These are phyloP conservation scores for Emergomyces pasteurianus DNA, from an alignment of 2,329 filamentous ascomycete species.

Conservation along the genomic window DNA sequence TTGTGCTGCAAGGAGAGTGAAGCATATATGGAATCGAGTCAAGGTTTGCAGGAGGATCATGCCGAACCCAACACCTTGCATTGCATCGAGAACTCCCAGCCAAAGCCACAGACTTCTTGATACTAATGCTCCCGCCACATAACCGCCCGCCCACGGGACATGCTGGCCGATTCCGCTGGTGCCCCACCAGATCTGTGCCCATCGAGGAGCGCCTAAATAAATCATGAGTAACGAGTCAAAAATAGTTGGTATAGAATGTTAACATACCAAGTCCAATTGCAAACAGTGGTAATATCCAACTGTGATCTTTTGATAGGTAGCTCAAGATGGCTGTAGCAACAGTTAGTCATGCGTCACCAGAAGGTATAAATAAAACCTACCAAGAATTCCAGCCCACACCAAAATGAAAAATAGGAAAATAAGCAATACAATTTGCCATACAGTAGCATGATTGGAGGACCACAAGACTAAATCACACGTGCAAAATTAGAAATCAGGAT, in stretches of 20 bases:
- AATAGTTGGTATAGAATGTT: not conserved
- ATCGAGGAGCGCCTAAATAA: slow-evolving; percentile 43
- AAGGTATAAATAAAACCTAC: slow-evolving; percentile 4
- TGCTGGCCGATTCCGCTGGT: slow-evolving; percentile 49
- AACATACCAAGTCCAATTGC: slow-evolving; percentile 46
- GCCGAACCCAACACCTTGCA: slow-evolving; percentile 55
- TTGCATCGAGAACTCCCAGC: slow-evolving; percentile 52
- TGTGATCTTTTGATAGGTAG: slow-evolving; percentile 46
- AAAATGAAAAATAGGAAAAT: slow-evolving; percentile 37
- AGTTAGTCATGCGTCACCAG: not conserved
- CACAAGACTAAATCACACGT: slow-evolving; percentile 37
- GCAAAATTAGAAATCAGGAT: not conserved
- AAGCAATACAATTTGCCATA: slow-evolving; percentile 47
- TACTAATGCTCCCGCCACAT: slow-evolving; percentile 43
- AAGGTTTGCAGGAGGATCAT: slow-evolving; percentile 56
- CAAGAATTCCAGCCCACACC: slow-evolving; percentile 40
- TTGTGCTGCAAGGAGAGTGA: slow-evolving; percentile 37
- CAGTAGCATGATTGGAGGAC: slow-evolving; percentile 42
- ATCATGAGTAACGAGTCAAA: not conserved
- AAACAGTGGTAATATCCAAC: slow-evolving; percentile 56
- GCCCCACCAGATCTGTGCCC: slow-evolving; percentile 57
- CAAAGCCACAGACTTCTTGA: slow-evolving; percentile 53
- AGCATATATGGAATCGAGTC: slow-evolving; percentile 49
- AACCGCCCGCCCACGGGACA: slow-evolving; percentile 50
- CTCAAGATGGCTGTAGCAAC: slow-evolving; percentile 41